These are phyloP conservation scores for Vanrija pseudolonga DNA, from an alignment of 1,284 basidiomycete genomes.

Conservation along the genomic window DNA sequence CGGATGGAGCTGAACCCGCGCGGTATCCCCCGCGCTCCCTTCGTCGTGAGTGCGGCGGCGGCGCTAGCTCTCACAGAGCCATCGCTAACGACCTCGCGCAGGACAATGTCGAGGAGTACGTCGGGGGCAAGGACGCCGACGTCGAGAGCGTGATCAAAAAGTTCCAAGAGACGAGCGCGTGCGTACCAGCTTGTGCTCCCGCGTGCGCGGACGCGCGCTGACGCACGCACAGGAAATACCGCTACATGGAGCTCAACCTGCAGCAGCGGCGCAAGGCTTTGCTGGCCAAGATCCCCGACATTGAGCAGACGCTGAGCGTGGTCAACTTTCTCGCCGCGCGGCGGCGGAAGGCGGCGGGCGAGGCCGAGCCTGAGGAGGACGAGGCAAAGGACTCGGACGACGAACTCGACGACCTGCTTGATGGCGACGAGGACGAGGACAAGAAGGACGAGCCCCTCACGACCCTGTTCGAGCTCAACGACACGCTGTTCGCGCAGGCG, in stretches of 20 bases:
- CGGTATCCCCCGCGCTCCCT: constrained; percentile 91
- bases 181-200: constrained; percentile 23
- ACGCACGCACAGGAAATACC: constrained; percentile 74
- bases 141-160: constrained; percentile 73
- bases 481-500: constrained; percentile 91
- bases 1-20: constrained; percentile 69
- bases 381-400: constrained; percentile 50
- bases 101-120: constrained; percentile 79
- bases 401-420: constrained; percentile 41
- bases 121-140: constrained; percentile 74
- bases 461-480: constrained; percentile 92
- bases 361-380: constrained; percentile 40
- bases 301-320: constrained; percentile 86
- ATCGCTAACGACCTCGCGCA: constrained; percentile 34
- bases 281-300: constrained; percentile 94
- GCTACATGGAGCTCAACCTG: constrained; percentile 91
- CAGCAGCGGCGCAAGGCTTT: constrained; percentile 73
- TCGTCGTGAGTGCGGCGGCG: constrained; percentile 68
- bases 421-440: constrained; percentile 51
- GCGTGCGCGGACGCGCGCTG: too few relatives aligned
- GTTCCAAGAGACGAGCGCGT: constrained; percentile 93
- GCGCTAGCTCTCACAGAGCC: not conserved
- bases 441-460: constrained; percentile 54
- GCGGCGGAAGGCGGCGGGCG: constrained; percentile 52
- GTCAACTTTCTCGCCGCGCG: constrained; percentile 75